Evolutionary conservation across 345 rosid species (phyloP).

Genomic region (Gossypium bickii): DNA sequence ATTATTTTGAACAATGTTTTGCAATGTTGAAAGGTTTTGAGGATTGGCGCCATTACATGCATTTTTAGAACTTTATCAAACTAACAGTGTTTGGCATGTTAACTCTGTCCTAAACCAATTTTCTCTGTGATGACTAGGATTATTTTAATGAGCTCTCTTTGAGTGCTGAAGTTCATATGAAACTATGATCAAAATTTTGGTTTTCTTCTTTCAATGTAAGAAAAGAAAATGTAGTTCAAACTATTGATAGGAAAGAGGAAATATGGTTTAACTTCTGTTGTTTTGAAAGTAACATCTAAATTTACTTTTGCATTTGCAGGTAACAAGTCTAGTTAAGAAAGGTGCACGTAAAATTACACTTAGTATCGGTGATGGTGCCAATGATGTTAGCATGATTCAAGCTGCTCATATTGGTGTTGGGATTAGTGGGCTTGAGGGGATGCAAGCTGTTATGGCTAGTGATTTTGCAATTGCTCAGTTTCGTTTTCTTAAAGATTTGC

Average conservation of each 20-base stretch:
- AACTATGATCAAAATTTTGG: not conserved
- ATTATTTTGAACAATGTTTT: not conserved
- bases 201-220: not conserved
- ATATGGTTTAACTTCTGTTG: not conserved
- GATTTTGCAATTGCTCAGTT: constrained; percentile 99
- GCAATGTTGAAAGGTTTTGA: not conserved
- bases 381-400: constrained; percentile 99
- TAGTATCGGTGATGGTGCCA: constrained; percentile 99
- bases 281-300: not conserved
- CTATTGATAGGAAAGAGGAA: not conserved
- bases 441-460: constrained; percentile 99
- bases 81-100: not conserved
- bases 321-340: constrained; percentile 90
- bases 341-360: constrained; percentile 96
- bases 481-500: constrained; percentile 87
- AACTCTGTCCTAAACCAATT: not conserved
- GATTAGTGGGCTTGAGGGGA: constrained; percentile 97
- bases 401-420: constrained; percentile 99
- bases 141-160: not conserved
- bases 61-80: not conserved
- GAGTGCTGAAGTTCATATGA: not conserved
- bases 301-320: constrained; percentile 40
- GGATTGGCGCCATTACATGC: not conserved
- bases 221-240: not conserved
- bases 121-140: not conserved